Evolutionary conservation across 169 alveolate genomes (phyloP).

Genomic region (Eimeria nieschulzi): DNA sequence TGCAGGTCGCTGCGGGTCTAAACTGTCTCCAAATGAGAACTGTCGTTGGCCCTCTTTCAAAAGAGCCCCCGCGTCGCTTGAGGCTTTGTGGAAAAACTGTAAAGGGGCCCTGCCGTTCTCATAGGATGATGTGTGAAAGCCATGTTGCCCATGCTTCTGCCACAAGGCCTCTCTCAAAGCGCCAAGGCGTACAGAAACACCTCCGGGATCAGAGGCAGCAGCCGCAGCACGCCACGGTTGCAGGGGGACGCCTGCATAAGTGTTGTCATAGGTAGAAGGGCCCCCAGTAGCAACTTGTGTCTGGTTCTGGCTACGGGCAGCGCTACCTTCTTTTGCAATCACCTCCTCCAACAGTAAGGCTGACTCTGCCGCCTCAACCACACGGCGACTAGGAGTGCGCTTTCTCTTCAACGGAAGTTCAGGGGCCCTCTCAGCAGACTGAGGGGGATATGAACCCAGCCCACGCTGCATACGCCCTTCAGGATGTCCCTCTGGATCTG

Average conservation of each 20-base stretch:
- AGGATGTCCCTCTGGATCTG: slow-evolving; percentile 14
- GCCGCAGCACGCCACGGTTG: not conserved
- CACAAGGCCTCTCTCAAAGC: slow-evolving; percentile 26
- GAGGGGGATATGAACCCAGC: slow-evolving; percentile 13
- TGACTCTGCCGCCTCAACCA: slow-evolving; percentile 64
- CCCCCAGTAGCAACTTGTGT: not conserved
- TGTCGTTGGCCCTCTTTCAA: no score
- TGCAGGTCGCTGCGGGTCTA: no score
- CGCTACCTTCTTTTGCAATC: slow-evolving; percentile 27
- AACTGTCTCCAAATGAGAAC: no score
- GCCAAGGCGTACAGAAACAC: slow-evolving; percentile 1
- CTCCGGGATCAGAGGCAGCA: not conserved
- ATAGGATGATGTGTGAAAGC: no score
- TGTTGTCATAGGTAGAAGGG: not conserved
- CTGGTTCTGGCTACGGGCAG: not conserved
- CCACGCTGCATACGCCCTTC: slow-evolving; percentile 42
- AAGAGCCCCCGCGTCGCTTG: no score
- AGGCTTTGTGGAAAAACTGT: no score
- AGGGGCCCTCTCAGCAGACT: slow-evolving; percentile 21
- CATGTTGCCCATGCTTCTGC: slow-evolving; percentile 19
- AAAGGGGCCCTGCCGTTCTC: no score
- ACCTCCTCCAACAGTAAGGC: slow-evolving; percentile 64
- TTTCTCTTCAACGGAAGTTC: slow-evolving; percentile 42
- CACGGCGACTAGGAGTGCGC: slow-evolving; percentile 67
- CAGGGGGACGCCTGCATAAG: not conserved